Percentiles rank a stretch among this genome's conserved stretches.
Conservation (phyloP, 2,329 filamentous ascomycete genomes). For the Ustulina deusta region DNA sequence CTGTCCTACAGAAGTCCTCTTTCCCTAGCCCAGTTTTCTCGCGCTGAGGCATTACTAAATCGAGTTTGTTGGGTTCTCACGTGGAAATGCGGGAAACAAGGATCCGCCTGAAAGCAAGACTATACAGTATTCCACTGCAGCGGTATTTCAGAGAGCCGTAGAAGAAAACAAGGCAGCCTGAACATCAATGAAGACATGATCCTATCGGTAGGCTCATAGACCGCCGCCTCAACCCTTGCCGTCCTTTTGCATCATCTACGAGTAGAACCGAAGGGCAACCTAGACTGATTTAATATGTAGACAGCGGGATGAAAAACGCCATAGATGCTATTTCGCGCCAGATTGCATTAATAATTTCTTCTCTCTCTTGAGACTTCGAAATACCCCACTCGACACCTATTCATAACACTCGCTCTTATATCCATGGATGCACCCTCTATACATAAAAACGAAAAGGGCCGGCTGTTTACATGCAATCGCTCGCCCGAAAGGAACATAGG, state of each 20-base stretch:
- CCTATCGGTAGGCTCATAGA: not conserved
- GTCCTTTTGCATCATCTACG: not conserved
- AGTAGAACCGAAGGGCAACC: no score
- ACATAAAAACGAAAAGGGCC: not conserved
- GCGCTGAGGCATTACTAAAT: not conserved
- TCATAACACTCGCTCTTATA: constrained; percentile 17
- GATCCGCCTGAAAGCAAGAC: constrained; percentile 43
- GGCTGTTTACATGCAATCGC: constrained; percentile 16
- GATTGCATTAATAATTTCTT: not conserved
- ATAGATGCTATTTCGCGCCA: not conserved
- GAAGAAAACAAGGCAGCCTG: not conserved
- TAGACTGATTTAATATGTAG: not conserved
- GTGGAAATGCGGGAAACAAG: constrained; percentile 33
- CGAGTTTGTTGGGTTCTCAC: not conserved
- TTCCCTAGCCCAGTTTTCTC: not conserved
- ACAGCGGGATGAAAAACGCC: not conserved
- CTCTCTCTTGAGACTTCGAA: not conserved
- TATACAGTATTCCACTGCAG: constrained; percentile 43
- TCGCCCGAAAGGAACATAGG: not conserved
- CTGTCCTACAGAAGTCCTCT: not conserved
- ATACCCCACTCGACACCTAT: constrained; percentile 4
- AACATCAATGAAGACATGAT: not conserved
- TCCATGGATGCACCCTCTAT: constrained; percentile 20
- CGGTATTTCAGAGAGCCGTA: not conserved
- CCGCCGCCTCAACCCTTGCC: no score